A percentile compares a stretch with the other conserved stretches of the same genome.
phyloP scores from a whole-genome alignment of 2,329 filamentous ascomycete species.

The Penicillium sp. region DNA sequence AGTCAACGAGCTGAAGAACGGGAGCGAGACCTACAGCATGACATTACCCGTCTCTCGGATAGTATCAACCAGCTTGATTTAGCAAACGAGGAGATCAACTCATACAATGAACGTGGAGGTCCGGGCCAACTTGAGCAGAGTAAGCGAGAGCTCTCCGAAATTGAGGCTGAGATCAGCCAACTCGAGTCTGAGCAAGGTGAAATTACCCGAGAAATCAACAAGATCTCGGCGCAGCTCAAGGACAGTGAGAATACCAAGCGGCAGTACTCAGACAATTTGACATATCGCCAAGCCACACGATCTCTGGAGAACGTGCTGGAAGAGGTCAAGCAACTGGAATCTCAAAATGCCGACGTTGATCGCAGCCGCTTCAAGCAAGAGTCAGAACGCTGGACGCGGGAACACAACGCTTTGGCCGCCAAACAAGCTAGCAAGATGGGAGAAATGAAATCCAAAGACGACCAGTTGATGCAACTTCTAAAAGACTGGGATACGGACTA shows the following conservation, averaged over 20 bases:
- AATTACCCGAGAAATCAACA: constrained; percentile 70
- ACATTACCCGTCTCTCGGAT: constrained; percentile 68
- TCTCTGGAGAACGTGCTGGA: constrained; percentile 65
- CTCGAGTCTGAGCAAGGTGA: constrained; percentile 67
- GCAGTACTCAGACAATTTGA: constrained; percentile 84
- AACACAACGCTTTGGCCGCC: constrained; percentile 68
- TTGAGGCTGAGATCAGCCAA: constrained; percentile 65
- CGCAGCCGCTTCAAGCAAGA: constrained; percentile 72
- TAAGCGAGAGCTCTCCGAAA: constrained; percentile 64
- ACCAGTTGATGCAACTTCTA: constrained; percentile 70
- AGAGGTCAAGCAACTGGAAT: constrained; percentile 73
- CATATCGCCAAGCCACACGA: constrained; percentile 73
- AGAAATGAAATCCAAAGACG: constrained; percentile 78
- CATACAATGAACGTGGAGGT: constrained; percentile 75
- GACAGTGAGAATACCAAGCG: constrained; percentile 81
- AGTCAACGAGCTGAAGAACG: constrained; percentile 68
- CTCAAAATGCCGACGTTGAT: constrained; percentile 78
- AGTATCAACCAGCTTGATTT: constrained; percentile 75
- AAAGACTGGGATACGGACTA: constrained; percentile 84
- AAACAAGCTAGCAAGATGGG: constrained; percentile 74
- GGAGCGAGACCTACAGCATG: constrained; percentile 69
- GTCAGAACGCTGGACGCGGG: constrained; percentile 64
- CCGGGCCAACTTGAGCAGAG: constrained; percentile 68
- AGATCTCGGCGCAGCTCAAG: constrained; percentile 71
- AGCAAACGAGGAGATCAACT: constrained; percentile 73